phyloP scores from a whole-genome alignment of 805 yeast species.

The Lipomyces yamadae region DNA sequence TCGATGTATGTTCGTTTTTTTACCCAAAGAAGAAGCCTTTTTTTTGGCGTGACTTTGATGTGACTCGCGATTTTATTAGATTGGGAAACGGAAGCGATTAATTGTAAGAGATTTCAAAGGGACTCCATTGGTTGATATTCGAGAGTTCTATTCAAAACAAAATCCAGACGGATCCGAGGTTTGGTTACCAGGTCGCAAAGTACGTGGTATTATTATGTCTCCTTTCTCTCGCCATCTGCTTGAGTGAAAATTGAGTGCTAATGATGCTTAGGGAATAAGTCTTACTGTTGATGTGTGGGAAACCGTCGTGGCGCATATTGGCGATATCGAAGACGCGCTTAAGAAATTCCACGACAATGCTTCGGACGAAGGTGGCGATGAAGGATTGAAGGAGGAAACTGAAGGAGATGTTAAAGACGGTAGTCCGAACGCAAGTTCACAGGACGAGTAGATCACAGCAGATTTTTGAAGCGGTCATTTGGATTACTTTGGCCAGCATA shows the following conservation, averaged over 20 bases:
- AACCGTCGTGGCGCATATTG: conserved; percentile 33
- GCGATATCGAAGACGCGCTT: conserved; percentile 40
- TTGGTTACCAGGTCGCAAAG: conserved; percentile 77
- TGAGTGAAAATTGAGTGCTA: conserved; percentile 29
- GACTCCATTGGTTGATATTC: conserved; percentile 71
- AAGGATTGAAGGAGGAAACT: background rate
- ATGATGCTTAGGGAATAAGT: conserved; percentile 42
- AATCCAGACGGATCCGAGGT: conserved; percentile 53
- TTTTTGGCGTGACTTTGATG: background rate
- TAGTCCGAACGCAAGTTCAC: background rate
- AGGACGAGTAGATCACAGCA: background rate
- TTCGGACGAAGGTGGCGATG: conserved; percentile 7
- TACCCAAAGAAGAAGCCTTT: background rate
- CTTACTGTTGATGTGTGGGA: conserved; percentile 41
- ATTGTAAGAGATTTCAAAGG: conserved; percentile 75
- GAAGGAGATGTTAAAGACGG: background rate
- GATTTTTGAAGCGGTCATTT: too few species aligned
- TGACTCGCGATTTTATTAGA: conserved; percentile 41
- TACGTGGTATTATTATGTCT: conserved; percentile 35
- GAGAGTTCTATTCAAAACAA: conserved; percentile 72
- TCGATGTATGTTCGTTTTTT: conserved; percentile 17
- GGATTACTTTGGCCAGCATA: background rate
- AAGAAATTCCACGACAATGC: conserved; percentile 21
- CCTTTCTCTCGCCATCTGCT: too few species aligned
- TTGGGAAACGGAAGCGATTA: conserved; percentile 68